Evolutionary conservation across 176 grass and related monocot species (phyloP), one percentile per base, ranked within the genome.

Genomic region (Thinopyrum elongatum): DNA sequence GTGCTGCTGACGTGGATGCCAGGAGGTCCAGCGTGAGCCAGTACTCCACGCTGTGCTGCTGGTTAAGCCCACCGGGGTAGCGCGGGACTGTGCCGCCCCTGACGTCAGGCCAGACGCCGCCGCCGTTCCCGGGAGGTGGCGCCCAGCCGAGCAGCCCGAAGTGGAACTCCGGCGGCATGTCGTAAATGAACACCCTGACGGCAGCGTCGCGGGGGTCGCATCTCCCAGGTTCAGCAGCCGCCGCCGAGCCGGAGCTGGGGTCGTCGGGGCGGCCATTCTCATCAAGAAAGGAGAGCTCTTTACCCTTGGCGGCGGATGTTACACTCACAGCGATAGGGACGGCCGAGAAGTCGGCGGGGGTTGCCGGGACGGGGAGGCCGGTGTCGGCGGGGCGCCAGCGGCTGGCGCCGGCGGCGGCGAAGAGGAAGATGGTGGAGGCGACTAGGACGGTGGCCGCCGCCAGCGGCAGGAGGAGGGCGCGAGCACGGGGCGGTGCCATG

Each of bases 21-120:
- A 98, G 89, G 86, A 98, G 90, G 74, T 95, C 90, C 34, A 98
- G 87, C 11, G 96, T 92, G 14, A 98, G 92, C 97, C 97, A 95
- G 82, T 95, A 98, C 83, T 91, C 97, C 60, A 98, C 91, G 86
- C 91, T 95, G 83, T 98, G 97, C 72, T 95, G 97, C 66, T 94
- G 93, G 82, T 98, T 98, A 80, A 98, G 91, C 4, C 94, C 94
- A 1, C 94, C 96, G 4, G 96, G 96, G 86, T 95, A 95, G 27
- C 80, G 81, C 28, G 90, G 90, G 16, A 90, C 72, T 58, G 86
- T 82, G 82, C 51, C 83, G 63, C 6, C 10, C 0, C 22, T 34
- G 12, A 90, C 75, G 63, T 95, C 79, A 47, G 96, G 96, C 96
- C 96, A 98, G 44, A 98, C 82, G 41, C 36, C 84, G 22, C 81